Percentiles rank a stretch among this genome's conserved stretches.
Conservation (phyloP, 2,329 filamentous ascomycete genomes). For the Penicillium sp. region DNA sequence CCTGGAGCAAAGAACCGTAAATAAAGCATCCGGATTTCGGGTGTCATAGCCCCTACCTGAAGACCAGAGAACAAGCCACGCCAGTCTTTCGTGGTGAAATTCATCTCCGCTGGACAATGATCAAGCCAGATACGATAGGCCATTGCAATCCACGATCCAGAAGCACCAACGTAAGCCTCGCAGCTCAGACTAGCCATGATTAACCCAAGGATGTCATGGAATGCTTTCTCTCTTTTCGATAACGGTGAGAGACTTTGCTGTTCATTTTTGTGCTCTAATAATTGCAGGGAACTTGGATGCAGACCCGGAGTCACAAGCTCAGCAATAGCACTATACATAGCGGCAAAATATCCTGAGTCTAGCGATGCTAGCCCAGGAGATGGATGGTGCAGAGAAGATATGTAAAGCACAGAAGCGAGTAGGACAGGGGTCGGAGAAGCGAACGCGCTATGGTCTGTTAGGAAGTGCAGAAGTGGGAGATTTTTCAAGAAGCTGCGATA, state of each 20-base stretch:
- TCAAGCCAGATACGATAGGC: conserved; percentile 29
- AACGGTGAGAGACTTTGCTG: neutral
- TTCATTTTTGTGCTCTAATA: neutral
- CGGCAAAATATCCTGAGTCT: conserved; percentile 22
- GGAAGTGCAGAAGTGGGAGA: conserved; percentile 27
- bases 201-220: conserved; percentile 27
- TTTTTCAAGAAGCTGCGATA: conserved; percentile 23
- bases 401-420: conserved; percentile 28
- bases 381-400: conserved; percentile 25
- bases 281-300: neutral
- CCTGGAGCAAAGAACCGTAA: conserved; percentile 9
- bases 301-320: conserved; percentile 20
- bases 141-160: conserved; percentile 30
- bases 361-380: conserved; percentile 17
- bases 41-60: conserved; percentile 16
- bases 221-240: conserved; percentile 13
- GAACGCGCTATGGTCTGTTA: conserved; percentile 26
- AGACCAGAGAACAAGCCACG: conserved; percentile 25
- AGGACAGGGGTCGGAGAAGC: conserved; percentile 24
- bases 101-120: conserved; percentile 16
- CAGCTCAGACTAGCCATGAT: conserved; percentile 32
- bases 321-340: conserved; percentile 24
- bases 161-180: conserved; percentile 26
- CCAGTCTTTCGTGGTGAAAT: conserved; percentile 19
- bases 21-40: neutral